These are phyloP conservation scores for Clonostachys solani DNA, from an alignment of 2,329 filamentous ascomycete species.

Conservation along the genomic window DNA sequence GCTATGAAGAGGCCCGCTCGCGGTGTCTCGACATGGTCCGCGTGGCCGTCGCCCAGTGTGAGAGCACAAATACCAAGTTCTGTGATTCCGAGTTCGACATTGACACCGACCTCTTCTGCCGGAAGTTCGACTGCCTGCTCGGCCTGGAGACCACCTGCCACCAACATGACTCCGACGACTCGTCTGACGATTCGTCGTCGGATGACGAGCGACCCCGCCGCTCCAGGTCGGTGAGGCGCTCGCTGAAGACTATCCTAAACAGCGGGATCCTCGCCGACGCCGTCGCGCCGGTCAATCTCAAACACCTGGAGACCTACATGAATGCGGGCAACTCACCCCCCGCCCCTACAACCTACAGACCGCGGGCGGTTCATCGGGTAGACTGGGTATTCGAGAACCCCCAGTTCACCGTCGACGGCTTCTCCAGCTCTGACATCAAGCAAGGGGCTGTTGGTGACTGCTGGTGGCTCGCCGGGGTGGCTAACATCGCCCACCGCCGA, in stretches of 20 bases:
- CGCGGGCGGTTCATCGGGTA: slow-evolving; percentile 34
- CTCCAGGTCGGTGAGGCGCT: slow-evolving; percentile 6
- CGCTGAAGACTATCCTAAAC: slow-evolving; percentile 6
- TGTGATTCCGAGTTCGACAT: slow-evolving; percentile 39
- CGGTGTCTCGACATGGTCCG: slow-evolving; percentile 33
- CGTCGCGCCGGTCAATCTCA: slow-evolving; percentile 7
- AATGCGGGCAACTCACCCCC: slow-evolving; percentile 2
- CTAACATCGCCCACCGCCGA: slow-evolving; percentile 62
- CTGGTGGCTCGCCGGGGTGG: slow-evolving; percentile 68
- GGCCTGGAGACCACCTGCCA: slow-evolving; percentile 1
- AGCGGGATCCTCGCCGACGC: slow-evolving; percentile 7
- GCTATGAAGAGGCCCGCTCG: slow-evolving; percentile 32
- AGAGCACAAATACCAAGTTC: slow-evolving; percentile 38
- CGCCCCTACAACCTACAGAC: slow-evolving; percentile 5
- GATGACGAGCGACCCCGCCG: not conserved
- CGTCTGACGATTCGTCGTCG: not conserved
- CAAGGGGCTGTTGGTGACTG: slow-evolving; percentile 58
- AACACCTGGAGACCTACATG: slow-evolving; percentile 6
- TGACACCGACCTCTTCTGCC: slow-evolving; percentile 28
- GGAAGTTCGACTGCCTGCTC: slow-evolving; percentile 22
- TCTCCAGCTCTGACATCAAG: slow-evolving; percentile 33
- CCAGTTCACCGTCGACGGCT: slow-evolving; percentile 32
- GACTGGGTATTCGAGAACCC: slow-evolving; percentile 37
- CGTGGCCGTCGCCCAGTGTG: slow-evolving; percentile 33
- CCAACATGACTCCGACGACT: slow-evolving; percentile 6